Conservation (phyloP, 2,329 filamentous ascomycete species). For the Botrytis cinerea region DNA sequence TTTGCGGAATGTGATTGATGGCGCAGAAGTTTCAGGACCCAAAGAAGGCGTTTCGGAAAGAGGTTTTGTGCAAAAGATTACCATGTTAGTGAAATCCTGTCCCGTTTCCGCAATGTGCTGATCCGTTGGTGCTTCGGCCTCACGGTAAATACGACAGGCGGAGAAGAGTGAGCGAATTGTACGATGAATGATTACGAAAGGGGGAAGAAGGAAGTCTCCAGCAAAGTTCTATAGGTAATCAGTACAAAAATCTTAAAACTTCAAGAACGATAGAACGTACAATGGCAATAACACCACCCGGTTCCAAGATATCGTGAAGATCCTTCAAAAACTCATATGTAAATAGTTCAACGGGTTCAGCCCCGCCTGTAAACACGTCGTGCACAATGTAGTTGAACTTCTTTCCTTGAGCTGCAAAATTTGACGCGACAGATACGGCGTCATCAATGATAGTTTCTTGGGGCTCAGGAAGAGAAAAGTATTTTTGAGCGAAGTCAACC, state of each 20-base stretch:
- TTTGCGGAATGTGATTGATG: slow-evolving; percentile 63
- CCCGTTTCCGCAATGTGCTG: slow-evolving; percentile 51
- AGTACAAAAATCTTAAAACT: not conserved
- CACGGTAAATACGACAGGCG: slow-evolving; percentile 88
- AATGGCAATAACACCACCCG: slow-evolving; percentile 83
- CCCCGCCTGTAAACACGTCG: slow-evolving; percentile 96
- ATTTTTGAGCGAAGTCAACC: slow-evolving; percentile 76
- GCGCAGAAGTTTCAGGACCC: slow-evolving; percentile 23
- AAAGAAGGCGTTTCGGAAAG: not conserved
- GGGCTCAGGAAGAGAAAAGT: slow-evolving; percentile 77
- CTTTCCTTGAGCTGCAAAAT: slow-evolving; percentile 45
- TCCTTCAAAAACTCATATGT: slow-evolving; percentile 79
- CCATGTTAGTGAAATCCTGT: slow-evolving; percentile 89
- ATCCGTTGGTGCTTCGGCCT: slow-evolving; percentile 58
- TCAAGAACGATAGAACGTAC: slow-evolving; percentile 50
- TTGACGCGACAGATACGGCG: slow-evolving; percentile 68
- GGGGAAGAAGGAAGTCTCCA: slow-evolving; percentile 76
- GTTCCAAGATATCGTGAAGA: slow-evolving; percentile 69
- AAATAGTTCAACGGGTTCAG: slow-evolving; percentile 86
- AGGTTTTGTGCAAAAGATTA: slow-evolving; percentile 75
- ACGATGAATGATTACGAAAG: slow-evolving; percentile 75
- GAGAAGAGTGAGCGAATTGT: slow-evolving; percentile 84
- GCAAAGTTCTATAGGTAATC: slow-evolving; percentile 75
- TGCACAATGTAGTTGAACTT: slow-evolving; percentile 92
- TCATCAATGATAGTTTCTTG: slow-evolving; percentile 81